Percentiles rank a stretch among this genome's conserved stretches.
These are phyloP conservation scores for Ascocoryne sarcoides DNA, from an alignment of 2,329 filamentous ascomycete species.

Conservation along the genomic window DNA sequence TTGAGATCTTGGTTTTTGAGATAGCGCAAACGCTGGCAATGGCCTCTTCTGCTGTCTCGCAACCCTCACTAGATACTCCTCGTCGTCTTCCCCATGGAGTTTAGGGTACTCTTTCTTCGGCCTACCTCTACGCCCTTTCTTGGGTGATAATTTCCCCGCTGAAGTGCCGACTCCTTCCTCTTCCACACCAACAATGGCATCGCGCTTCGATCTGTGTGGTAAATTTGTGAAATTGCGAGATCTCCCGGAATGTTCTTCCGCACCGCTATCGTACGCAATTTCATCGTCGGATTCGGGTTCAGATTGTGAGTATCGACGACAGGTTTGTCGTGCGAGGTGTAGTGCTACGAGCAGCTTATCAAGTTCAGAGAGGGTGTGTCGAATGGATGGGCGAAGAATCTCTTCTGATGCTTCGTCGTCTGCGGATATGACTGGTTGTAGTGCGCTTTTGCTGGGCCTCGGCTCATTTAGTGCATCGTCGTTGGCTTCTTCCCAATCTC, in stretches of 20 bases:
- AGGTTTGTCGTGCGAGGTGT: conserved; percentile 55
- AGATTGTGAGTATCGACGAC: conserved; percentile 29
- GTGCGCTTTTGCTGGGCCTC: not conserved
- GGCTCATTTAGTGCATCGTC: conserved; percentile 1
- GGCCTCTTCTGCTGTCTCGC: conserved; percentile 35
- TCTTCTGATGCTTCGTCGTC: conserved; percentile 61
- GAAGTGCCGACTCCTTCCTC: conserved; percentile 2
- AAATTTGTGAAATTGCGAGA: conserved; percentile 6
- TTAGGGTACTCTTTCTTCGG: conserved; percentile 21
- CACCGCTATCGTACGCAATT: not conserved
- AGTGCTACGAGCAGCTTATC: conserved; percentile 63
- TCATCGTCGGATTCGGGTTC: conserved; percentile 27
- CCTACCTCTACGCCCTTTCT: conserved; percentile 19
- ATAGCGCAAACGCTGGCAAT: conserved; percentile 30
- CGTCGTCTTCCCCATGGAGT: conserved; percentile 27
- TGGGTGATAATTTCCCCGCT: conserved; percentile 7
- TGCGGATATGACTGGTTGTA: conserved; percentile 47
- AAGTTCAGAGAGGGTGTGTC: conserved; percentile 61
- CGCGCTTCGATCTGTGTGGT: conserved; percentile 4
- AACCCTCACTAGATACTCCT: conserved; percentile 39
- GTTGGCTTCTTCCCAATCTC: not conserved
- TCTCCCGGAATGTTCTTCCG: not conserved
- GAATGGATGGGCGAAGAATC: conserved; percentile 58
- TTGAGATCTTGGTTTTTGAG: conserved; percentile 1
- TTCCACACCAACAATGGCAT: not conserved